A percentile compares a stretch with the other conserved stretches of the same genome.
Conservation (phyloP, 495 filamentous ascomycete genomes). For the Xylaria curta region DNA sequence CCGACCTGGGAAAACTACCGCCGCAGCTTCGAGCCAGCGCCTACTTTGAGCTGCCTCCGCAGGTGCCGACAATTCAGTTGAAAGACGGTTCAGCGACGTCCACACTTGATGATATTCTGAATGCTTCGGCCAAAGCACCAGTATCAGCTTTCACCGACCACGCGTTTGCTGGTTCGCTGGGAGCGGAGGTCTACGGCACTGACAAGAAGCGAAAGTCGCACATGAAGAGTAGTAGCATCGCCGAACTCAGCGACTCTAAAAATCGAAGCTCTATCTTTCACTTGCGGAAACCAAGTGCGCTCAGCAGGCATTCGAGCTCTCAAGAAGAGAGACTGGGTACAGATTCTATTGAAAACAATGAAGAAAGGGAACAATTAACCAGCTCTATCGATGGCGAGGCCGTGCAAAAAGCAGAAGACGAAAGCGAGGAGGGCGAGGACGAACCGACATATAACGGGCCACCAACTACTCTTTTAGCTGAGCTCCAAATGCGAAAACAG, state of each 20-base stretch:
- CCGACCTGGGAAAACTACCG: constrained; percentile 64
- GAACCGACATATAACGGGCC: constrained; percentile 64
- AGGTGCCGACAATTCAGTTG: constrained; percentile 63
- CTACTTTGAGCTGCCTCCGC: constrained; percentile 79
- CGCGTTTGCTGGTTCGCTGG: constrained; percentile 76
- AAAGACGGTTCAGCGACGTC: constrained; percentile 83
- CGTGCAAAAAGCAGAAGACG: constrained; percentile 48
- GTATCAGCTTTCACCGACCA: constrained; percentile 95
- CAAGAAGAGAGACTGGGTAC: constrained; percentile 33
- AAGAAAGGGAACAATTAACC: constrained; percentile 35
- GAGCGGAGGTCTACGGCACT: constrained; percentile 67
- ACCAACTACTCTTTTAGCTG: constrained; percentile 90
- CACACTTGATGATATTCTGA: constrained; percentile 90
- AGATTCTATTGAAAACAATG: constrained; percentile 41
- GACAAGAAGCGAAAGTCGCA: constrained; percentile 52
- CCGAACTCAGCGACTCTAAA: constrained; percentile 38
- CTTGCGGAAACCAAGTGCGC: constrained; percentile 40
- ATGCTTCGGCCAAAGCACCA: constrained; percentile 93
- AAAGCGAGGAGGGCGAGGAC: constrained; percentile 44
- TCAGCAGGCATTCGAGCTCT: constrained; percentile 35
- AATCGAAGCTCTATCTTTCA: constrained; percentile 48
- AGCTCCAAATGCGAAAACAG: constrained; percentile 86
- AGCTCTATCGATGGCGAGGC: constrained; percentile 42
- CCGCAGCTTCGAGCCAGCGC: constrained; percentile 88
- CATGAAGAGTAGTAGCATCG: constrained; percentile 34